These are phyloP conservation scores for Fragaria iinumae DNA, from an alignment of 306 rosid species.

Conservation along the genomic window DNA sequence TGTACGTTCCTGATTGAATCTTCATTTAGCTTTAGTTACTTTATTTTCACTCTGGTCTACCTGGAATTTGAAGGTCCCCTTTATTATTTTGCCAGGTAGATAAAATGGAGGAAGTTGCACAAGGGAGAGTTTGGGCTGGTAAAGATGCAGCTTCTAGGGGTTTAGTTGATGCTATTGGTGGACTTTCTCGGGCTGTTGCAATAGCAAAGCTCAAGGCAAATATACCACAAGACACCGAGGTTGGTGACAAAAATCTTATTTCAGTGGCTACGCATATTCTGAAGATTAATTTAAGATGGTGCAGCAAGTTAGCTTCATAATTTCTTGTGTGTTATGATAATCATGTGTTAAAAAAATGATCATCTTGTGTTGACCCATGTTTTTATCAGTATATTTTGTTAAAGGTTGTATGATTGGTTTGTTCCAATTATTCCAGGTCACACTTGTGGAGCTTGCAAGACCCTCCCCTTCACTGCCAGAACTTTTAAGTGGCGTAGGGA, in stretches of 20 bases:
- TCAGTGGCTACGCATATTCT: neutral
- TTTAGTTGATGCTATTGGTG: constrained; percentile 89
- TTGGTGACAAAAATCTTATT: constrained; percentile 3
- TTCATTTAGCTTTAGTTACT: neutral
- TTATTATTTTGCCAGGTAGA: constrained; percentile 55
- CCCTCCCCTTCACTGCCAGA: constrained; percentile 68
- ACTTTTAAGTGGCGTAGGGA: constrained; percentile 67
- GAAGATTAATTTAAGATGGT: neutral
- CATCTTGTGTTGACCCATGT: neutral
- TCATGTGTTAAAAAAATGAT: neutral
- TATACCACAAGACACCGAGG: constrained; percentile 84
- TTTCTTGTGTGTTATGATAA: neutral
- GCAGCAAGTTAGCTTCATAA: neutral
- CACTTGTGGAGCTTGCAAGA: constrained; percentile 80
- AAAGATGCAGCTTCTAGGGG: constrained; percentile 78
- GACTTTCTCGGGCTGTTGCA: constrained; percentile 85
- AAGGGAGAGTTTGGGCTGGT: constrained; percentile 94
- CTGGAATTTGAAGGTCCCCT: neutral
- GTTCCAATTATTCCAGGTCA: constrained; percentile 49
- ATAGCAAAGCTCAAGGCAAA: constrained; percentile 88
- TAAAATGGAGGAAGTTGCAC: constrained; percentile 92
- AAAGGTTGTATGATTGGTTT: neutral
- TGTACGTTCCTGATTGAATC: constrained; percentile 42
- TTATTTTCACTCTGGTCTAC: constrained; percentile 3
- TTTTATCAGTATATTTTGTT: neutral